Percentiles rank a stretch among this genome's conserved stretches.
Evolutionary conservation across 2,329 filamentous ascomycete genomes (phyloP).

Genomic region (Colletotrichum tofieldiae): DNA sequence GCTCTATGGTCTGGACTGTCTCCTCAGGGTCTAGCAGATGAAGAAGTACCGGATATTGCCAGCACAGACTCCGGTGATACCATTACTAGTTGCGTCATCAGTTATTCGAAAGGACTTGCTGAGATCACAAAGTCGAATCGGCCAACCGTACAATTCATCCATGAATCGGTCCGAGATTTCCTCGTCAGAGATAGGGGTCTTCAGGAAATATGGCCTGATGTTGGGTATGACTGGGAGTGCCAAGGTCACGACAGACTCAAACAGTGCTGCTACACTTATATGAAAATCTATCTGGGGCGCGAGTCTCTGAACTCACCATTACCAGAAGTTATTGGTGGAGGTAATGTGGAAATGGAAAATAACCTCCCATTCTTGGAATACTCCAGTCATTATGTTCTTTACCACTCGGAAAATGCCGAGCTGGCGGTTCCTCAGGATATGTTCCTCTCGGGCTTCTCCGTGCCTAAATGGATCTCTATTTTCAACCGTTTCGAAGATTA

Average conservation of each 20-base stretch:
- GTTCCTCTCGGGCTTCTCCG: slow-evolving; percentile 52
- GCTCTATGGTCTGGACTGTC: slow-evolving; percentile 52
- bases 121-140: slow-evolving; percentile 55
- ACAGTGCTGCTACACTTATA: slow-evolving; percentile 59
- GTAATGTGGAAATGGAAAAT: not conserved
- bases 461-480: slow-evolving; percentile 49
- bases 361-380: slow-evolving; percentile 64
- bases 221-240: slow-evolving; percentile 50
- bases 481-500: slow-evolving; percentile 51
- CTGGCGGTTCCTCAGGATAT: slow-evolving; percentile 45
- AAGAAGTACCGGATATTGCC: slow-evolving; percentile 45
- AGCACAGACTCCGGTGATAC: slow-evolving; percentile 46
- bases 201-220: slow-evolving; percentile 50
- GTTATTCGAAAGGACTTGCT: slow-evolving; percentile 66
- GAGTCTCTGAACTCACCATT: not conserved
- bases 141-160: slow-evolving; percentile 66
- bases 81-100: slow-evolving; percentile 55
- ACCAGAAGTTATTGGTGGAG: not conserved
- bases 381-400: slow-evolving; percentile 56
- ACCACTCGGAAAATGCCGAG: slow-evolving; percentile 58
- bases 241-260: slow-evolving; percentile 61
- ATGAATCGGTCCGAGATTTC: slow-evolving; percentile 66
- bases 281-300: slow-evolving; percentile 45
- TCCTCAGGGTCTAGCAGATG: slow-evolving; percentile 25
- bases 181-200: slow-evolving; percentile 57